Conservation (phyloP, 140 eudicot species). For the Ambrosia hybrid region DNA sequence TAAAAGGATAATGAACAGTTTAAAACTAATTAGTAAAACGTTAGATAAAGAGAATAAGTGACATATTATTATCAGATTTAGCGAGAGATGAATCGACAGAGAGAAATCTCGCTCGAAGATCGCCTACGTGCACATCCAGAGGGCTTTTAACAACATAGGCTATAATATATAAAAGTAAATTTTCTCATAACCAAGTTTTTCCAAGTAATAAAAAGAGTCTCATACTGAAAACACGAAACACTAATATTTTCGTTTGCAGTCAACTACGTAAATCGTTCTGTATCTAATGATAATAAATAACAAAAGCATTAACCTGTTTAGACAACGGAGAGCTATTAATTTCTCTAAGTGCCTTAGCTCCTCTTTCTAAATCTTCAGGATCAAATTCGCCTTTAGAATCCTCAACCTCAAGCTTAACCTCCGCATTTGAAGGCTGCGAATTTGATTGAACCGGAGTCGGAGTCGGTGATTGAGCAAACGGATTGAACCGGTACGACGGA, state of each 20-base stretch:
- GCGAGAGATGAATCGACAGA: too few relatives aligned
- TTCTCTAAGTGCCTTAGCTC: conserved; percentile 76
- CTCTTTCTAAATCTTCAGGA: conserved; percentile 76
- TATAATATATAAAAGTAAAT: not conserved
- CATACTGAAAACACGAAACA: not conserved
- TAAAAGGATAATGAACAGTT: too few relatives aligned
- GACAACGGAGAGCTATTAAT: conserved; percentile 60
- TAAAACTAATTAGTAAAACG: too few relatives aligned
- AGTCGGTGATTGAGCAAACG: conserved; percentile 50
- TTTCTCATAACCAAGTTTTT: conserved; percentile 4
- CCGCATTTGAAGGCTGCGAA: conserved; percentile 37
- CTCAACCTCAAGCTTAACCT: conserved; percentile 52
- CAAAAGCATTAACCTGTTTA: conserved; percentile 41
- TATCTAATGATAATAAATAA: not conserved
- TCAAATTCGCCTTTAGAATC: conserved; percentile 73
- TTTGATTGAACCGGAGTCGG: conserved; percentile 32
- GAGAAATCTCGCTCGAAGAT: too few relatives aligned
- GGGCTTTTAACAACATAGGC: too few relatives aligned
- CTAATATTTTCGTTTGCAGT: not conserved
- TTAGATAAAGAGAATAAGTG: too few relatives aligned
- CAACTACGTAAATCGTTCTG: not conserved
- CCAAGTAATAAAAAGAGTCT: not conserved
- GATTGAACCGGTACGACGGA: conserved; percentile 56
- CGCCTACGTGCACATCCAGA: too few relatives aligned
- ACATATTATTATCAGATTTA: too few relatives aligned